Evolutionary conservation across 805 yeast genomes (phyloP).

Genomic region (Wickerhamomyces rabaulensis): DNA sequence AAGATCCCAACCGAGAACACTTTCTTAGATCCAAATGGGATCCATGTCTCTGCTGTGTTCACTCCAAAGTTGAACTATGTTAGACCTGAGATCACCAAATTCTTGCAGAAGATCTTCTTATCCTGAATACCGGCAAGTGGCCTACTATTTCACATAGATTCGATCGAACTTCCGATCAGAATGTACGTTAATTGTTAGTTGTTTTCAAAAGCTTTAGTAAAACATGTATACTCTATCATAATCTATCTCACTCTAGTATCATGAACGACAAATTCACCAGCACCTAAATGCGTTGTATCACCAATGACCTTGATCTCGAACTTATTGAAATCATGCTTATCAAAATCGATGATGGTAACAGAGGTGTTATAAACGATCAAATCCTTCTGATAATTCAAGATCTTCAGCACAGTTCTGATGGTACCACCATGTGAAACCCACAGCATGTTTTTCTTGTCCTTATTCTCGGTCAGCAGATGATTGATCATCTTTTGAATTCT

Average conservation of each 20-base stretch:
- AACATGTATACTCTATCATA: background rate
- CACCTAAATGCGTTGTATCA: slow-evolving; percentile 63
- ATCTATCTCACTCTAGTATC: slow-evolving; percentile 36
- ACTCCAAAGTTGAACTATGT: slow-evolving; percentile 1
- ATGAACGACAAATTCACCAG: slow-evolving; percentile 39
- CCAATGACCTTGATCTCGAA: slow-evolving; percentile 55
- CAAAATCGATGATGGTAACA: slow-evolving; percentile 58
- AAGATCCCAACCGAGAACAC: background rate
- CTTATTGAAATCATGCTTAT: slow-evolving; percentile 27
- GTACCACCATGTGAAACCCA: slow-evolving; percentile 82
- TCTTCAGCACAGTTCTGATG: slow-evolving; percentile 52
- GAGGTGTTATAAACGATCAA: slow-evolving; percentile 73
- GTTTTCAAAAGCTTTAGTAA: no score
- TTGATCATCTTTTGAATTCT: slow-evolving; percentile 41
- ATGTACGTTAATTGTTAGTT: no score
- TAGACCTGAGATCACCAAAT: background rate
- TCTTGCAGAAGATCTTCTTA: background rate
- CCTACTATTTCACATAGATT: no score
- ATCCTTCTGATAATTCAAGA: slow-evolving; percentile 40
- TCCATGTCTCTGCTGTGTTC: slow-evolving; percentile 7
- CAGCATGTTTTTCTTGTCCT: slow-evolving; percentile 42
- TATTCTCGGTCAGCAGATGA: slow-evolving; percentile 40
- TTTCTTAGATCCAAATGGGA: slow-evolving; percentile 5
- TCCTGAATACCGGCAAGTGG: no score
- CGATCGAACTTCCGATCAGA: no score